phyloP scores from a whole-genome alignment of 139 green algal genomes.

The Cymbomonas tetramitiformis region DNA sequence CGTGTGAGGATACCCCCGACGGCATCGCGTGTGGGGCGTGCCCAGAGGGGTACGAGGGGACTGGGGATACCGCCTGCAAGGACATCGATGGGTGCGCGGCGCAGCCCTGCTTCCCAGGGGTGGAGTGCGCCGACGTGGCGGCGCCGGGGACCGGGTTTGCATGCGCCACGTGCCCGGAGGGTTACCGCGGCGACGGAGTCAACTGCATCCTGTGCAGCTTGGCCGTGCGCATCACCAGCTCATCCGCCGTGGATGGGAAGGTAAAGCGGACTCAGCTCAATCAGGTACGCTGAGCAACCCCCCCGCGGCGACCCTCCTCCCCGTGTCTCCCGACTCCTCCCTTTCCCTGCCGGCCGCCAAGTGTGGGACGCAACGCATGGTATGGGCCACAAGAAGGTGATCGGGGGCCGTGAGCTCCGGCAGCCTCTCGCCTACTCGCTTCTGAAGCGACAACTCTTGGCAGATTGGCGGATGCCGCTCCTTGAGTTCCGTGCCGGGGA shows the following conservation, averaged over 20 bases:
- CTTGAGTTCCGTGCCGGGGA: too few relatives aligned
- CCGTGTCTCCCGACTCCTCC: too few relatives aligned
- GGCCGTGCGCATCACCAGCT: neutral
- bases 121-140: neutral
- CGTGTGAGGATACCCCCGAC: neutral
- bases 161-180: constrained; percentile 4
- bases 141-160: constrained; percentile 1
- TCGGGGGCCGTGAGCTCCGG: too few relatives aligned
- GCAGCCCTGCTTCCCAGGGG: constrained; percentile 2
- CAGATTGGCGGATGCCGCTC: too few relatives aligned
- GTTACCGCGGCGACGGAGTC: neutral
- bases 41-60: neutral
- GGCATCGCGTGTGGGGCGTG: neutral
- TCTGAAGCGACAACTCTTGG: too few relatives aligned
- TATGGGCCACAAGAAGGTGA: too few relatives aligned
- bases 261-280: too few relatives aligned
- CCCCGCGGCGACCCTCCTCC: too few relatives aligned
- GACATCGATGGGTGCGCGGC: constrained; percentile 1
- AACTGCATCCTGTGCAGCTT: constrained; percentile 2
- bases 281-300: too few relatives aligned
- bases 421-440: too few relatives aligned
- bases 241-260: neutral
- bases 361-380: too few relatives aligned
- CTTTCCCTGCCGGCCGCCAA: too few relatives aligned
- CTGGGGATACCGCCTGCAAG: neutral